Base-by-base conservation (phyloP, 2,329 filamentous ascomycete species). In the Dothistroma septosporum region DNA sequence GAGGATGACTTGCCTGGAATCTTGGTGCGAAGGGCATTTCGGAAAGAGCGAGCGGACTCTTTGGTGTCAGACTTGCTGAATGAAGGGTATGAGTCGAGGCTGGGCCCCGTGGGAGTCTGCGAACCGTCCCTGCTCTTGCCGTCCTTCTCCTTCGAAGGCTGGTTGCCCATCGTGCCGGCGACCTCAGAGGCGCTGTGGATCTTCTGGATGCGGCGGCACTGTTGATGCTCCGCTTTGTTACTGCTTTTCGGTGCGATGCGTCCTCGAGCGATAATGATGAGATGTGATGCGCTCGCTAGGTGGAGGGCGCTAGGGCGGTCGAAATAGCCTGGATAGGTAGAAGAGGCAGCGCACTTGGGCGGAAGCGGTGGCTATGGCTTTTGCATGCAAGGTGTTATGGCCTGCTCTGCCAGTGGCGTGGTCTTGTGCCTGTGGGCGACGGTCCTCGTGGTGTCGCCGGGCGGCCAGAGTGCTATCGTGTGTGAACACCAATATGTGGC, bases 21-120 rank as follows among this genome's bases (percentile, higher is more conserved):
- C 78, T 97, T 97, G 64, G 91, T 95, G 62, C 91, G 85, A 68
- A 97, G 84, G 9, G 84, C 84, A 44, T 87, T 88, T 68, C 90
- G 86, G 75, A 97, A 87, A 4, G 92, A 97, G 66, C 92, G 89
- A 33, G 89, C 86, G 7, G 92, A 97, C 67, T 96, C 92, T 75
- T 92, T 93, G 31, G 93, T 97, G 74, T 97, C 93, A 59, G 92
- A 91, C 74, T 89, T 89, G 78, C 88, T 90, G 74, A 97, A 93
- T 31, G 93, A 96, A 31, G 92, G 93, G 76, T 94, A 96, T 32
- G 91, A 90, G 75, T 91, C 88, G 61, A 97, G 80, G 63, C 84
- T 81, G 41, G 89, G 85, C 65, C 78, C 79, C 61, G 76, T 78
- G 46, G 79, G 79, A 60, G 77, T 77, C 44, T 73, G 68, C 49